Evolutionary conservation across 805 yeast species (phyloP), one percentile per base, ranked within the genome.

Genomic region (Saccharomycopsis guyanensis): DNA sequence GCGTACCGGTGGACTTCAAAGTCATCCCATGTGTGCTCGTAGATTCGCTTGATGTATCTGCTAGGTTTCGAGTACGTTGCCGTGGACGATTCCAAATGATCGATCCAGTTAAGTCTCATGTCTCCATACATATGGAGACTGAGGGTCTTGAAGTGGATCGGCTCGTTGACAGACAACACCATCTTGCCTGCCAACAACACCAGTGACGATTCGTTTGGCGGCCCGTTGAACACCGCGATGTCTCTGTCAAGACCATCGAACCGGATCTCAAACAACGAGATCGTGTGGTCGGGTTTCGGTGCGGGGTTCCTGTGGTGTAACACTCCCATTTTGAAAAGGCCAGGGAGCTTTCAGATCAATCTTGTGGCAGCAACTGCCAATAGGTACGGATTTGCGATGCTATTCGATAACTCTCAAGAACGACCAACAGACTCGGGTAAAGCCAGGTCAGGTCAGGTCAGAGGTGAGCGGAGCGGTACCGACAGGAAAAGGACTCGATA

Each of bases 11-110:
- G 70, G 39, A 82, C 64, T 47, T 80, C 83, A 23, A 74, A 66
- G 54, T 78, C 72, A 54, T 82, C 87, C 96, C 95, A 86, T 36
- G 67, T 71, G 59, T 83, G 82, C 55, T 87, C 95, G 60, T 74
- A 89, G 13, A 91, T 61, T 36, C 75, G 69, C 55, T 75, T 78
- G 45, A 80, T 83, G 56, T 73, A 76, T 38, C 70, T 69, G 41
- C 66, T 60, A 19, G 80, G 77, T 58, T 73, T 66, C 23, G 69
- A 57, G 47, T 65, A 62, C 15, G 59, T 47, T 33, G 70, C 53
- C 44, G 72, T 75, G 6, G 73, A 49, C 12, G 75, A 68, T 34
- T 68, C 69, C 43, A 63, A 64, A 13, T 68, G 66, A 13, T 83
- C 87, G 0, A 73, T 72, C 77, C 87, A 80, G 53, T 78, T 74